Conservation (phyloP, 768 basidiomycete species). For the Russula foetens region DNA sequence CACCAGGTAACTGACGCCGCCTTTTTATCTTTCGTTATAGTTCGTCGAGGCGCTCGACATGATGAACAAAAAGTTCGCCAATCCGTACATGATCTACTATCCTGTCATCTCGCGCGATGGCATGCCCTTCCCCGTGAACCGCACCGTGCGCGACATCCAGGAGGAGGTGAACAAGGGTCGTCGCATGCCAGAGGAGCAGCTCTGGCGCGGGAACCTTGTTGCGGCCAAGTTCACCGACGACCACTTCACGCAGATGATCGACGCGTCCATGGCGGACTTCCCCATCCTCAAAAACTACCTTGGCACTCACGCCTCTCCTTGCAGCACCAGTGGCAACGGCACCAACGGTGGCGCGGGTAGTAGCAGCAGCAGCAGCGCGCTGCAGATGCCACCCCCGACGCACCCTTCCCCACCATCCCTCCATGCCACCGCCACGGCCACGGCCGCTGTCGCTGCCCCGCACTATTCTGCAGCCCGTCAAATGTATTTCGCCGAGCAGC, state of each 20-base stretch:
- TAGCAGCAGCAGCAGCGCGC: conserved; percentile 27
- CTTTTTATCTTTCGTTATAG: conserved; percentile 28
- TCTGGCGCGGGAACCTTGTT: conserved; percentile 78
- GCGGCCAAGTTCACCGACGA: conserved; percentile 57
- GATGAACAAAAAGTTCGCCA: conserved; percentile 70
- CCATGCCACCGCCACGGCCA: not conserved
- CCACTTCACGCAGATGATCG: conserved; percentile 45
- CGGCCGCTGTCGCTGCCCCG: not conserved
- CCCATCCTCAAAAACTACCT: conserved; percentile 77
- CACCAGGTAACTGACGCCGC: not conserved
- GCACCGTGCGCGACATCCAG: conserved; percentile 67
- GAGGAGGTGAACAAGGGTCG: conserved; percentile 29
- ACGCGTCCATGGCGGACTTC: conserved; percentile 79
- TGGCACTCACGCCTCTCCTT: conserved; percentile 51
- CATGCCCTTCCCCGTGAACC: conserved; percentile 77
- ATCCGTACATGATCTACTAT: conserved; percentile 78
- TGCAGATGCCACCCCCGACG: not conserved
- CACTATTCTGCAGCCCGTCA: not conserved
- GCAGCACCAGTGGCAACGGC: too few species aligned
- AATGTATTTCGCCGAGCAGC: conserved; percentile 2
- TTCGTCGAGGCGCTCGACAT: conserved; percentile 67
- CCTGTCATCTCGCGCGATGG: conserved; percentile 69
- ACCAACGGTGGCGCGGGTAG: too few species aligned
- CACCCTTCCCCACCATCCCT: not conserved
- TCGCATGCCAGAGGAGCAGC: conserved; percentile 48